phyloP scores from a whole-genome alignment of 495 filamentous ascomycete species.

The Neurospora cerealis region DNA sequence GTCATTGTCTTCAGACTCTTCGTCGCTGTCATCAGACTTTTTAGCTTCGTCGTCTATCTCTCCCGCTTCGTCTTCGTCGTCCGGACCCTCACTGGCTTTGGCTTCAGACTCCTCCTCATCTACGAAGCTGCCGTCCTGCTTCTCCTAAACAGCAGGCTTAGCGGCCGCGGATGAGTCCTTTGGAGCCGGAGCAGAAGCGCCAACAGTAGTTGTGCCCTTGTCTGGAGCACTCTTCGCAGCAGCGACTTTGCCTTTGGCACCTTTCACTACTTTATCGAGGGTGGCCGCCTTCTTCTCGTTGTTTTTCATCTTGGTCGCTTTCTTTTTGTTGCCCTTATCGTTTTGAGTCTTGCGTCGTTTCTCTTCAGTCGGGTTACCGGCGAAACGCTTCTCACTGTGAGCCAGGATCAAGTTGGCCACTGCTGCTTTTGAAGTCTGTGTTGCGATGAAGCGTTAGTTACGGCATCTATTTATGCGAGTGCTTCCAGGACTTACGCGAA shows the following conservation, averaged over 20 bases:
- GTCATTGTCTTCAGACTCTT: not conserved
- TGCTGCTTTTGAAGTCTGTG: not conserved
- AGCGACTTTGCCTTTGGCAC: not conserved
- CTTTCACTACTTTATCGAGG: not conserved
- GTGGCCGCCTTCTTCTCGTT: not conserved
- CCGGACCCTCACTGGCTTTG: not conserved
- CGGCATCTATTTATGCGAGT: not conserved
- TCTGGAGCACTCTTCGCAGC: not conserved
- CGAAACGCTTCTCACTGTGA: not conserved
- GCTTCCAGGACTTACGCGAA: not conserved
- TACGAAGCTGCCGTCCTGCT: not conserved
- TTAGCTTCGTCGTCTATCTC: too few relatives aligned
- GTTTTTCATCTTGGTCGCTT: not conserved
- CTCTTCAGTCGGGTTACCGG: not conserved
- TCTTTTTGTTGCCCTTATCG: not conserved
- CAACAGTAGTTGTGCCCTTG: not conserved
- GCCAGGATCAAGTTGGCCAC: not conserved
- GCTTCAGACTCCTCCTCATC: not conserved
- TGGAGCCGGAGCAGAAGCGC: not conserved
- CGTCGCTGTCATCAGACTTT: not conserved
- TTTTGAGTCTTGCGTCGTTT: not conserved
- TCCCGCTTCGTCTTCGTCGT: not conserved
- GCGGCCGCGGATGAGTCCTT: not conserved
- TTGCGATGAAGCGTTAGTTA: not conserved
- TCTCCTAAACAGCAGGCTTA: not conserved